A percentile compares a stretch with the other conserved stretches of the same genome.
These are phyloP conservation scores for Colletotrichum sublineola DNA, from an alignment of 2,329 filamentous ascomycete species.

Conservation along the genomic window DNA sequence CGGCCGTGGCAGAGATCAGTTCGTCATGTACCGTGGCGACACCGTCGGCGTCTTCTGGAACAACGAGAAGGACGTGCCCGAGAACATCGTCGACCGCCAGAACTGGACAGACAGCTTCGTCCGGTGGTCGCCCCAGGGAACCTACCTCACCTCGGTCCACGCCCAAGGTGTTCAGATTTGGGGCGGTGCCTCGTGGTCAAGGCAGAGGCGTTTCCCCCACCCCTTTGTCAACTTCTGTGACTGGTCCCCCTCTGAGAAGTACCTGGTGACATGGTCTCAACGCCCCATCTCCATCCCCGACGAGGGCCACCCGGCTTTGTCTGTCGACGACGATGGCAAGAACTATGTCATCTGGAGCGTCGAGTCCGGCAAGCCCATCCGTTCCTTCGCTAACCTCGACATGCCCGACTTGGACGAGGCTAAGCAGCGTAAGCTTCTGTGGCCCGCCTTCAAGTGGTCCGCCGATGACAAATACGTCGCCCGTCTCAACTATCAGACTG, in stretches of 20 bases:
- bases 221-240: slow-evolving; percentile 96
- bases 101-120: slow-evolving; percentile 99
- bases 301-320: slow-evolving; percentile 83
- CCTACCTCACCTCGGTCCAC: slow-evolving; percentile 94
- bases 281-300: slow-evolving; percentile 93
- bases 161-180: slow-evolving; percentile 97
- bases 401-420: slow-evolving; percentile 73
- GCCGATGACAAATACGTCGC: slow-evolving; percentile 97
- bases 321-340: slow-evolving; percentile 95
- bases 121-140: slow-evolving; percentile 96
- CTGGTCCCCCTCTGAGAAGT: slow-evolving; percentile 94
- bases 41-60: slow-evolving; percentile 98
- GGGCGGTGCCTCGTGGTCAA: slow-evolving; percentile 90
- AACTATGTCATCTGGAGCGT: slow-evolving; percentile 99
- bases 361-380: slow-evolving; percentile 86
- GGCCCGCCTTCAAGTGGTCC: slow-evolving; percentile 99
- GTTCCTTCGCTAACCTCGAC: slow-evolving; percentile 94
- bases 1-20: slow-evolving; percentile 90
- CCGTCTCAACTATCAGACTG: slow-evolving; percentile 86
- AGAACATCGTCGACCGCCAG: slow-evolving; percentile 89
- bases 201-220: slow-evolving; percentile 93
- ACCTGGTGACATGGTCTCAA: slow-evolving; percentile 96
- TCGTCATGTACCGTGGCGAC: slow-evolving; percentile 93
- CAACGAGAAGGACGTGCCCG: slow-evolving; percentile 91
- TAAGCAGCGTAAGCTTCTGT: slow-evolving; percentile 86